phyloP scores from a whole-genome alignment of 2,329 filamentous ascomycete genomes.

The Chrysoporthe puriensis region DNA sequence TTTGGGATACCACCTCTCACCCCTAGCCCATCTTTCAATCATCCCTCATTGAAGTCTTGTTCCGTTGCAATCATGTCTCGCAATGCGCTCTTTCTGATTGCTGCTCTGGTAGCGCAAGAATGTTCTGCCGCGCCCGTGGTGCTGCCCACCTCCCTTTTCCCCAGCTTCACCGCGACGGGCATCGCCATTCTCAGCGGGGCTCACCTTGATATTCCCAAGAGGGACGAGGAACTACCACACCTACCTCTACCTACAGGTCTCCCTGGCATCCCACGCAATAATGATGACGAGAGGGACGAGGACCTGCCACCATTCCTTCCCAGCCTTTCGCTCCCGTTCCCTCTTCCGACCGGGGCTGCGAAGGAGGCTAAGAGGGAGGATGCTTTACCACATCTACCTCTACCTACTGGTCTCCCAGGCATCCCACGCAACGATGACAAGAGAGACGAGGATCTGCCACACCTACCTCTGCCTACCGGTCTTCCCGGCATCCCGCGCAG shows the following conservation, averaged over 20 bases:
- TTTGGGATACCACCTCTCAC: conserved; percentile 2
- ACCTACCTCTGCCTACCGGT: background rate
- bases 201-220: conserved; percentile 7
- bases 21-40: background rate
- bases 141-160: background rate
- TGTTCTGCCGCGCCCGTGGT: conserved; percentile 16
- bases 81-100: conserved; percentile 11
- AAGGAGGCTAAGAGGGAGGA: background rate
- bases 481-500: background rate
- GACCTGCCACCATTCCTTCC: conserved; percentile 2
- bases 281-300: background rate
- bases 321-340: background rate
- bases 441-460: background rate
- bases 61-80: conserved; percentile 8
- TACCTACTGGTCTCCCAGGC: conserved; percentile 2
- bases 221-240: conserved; percentile 7
- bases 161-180: conserved; percentile 9
- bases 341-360: background rate
- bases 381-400: background rate
- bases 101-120: conserved; percentile 20
- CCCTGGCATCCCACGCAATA: background rate
- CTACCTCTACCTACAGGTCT: background rate
- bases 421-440: background rate
- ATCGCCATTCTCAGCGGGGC: conserved; percentile 3
- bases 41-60: background rate